Conservation (phyloP, 345 rosid genomes). For the Eucalyptus guilfoylei region DNA sequence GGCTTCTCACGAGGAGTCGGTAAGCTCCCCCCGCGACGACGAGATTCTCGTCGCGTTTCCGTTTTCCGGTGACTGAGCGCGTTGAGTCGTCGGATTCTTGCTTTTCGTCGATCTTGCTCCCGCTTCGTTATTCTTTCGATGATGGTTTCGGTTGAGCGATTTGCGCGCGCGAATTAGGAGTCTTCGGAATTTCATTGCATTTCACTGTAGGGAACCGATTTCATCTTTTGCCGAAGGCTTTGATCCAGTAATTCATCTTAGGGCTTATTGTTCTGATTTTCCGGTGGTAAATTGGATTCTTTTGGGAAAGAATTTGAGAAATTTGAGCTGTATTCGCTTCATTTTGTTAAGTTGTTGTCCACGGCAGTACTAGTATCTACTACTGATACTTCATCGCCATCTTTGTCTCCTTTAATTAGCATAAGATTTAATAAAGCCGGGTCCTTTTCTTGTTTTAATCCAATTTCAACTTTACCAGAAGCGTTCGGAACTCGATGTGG, state of each 20-base stretch:
- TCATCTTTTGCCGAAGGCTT: background rate
- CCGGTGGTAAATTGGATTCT: background rate
- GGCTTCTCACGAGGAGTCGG: slow-evolving; percentile 2
- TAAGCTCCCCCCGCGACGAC: background rate
- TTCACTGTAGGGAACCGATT: background rate
- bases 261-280: background rate
- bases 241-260: background rate
- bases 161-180: background rate
- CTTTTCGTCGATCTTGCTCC: background rate
- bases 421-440: background rate
- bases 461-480: slow-evolving; percentile 6
- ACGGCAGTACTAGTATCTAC: background rate
- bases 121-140: background rate
- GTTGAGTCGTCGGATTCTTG: background rate
- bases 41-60: background rate
- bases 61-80: background rate
- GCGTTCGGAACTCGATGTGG: slow-evolving; percentile 54
- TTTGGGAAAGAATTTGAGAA: background rate
- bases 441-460: background rate
- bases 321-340: background rate
- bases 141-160: background rate
- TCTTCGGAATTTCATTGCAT: background rate
- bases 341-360: background rate
- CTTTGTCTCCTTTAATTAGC: background rate
- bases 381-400: background rate